These are phyloP conservation scores for Colletotrichum sp. DNA, from an alignment of 2,329 filamentous ascomycete genomes.

Conservation along the genomic window DNA sequence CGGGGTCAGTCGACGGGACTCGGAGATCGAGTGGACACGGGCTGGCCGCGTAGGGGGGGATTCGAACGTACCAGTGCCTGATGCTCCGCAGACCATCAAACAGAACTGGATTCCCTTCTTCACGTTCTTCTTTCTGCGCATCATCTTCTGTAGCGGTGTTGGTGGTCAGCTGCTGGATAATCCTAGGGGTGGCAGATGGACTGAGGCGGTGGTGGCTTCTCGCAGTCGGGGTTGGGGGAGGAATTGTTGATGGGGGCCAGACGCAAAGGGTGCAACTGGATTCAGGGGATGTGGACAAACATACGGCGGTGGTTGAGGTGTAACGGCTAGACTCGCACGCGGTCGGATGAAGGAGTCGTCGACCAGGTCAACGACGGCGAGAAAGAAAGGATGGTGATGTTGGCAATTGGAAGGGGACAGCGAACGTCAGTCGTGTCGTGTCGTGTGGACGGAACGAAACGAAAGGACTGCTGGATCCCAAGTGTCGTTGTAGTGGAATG, in stretches of 20 bases:
- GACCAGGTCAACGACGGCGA: slow-evolving; percentile 9
- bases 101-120: slow-evolving; percentile 99
- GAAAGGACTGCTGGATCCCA: slow-evolving; percentile 19
- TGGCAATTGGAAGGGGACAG: slow-evolving; percentile 10
- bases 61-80: slow-evolving; percentile 82
- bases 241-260: not conserved
- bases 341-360: not conserved
- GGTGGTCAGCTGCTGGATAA: slow-evolving; percentile 30
- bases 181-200: slow-evolving; percentile 2
- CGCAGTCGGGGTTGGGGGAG: slow-evolving; percentile 7
- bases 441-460: slow-evolving; percentile 13
- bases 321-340: slow-evolving; percentile 1
- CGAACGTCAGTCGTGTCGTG: slow-evolving; percentile 12
- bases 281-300: slow-evolving; percentile 6
- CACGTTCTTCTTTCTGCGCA: slow-evolving; percentile 99
- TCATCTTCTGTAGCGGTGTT: slow-evolving; percentile 73
- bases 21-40: not conserved
- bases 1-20: slow-evolving; percentile 4
- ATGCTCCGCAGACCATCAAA: slow-evolving; percentile 99
- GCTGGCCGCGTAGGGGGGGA: slow-evolving; percentile 19
- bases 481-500: slow-evolving; percentile 20
- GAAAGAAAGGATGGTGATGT: not conserved
- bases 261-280: not conserved
- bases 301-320: slow-evolving; percentile 14
- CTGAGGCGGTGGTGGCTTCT: slow-evolving; percentile 5